Conservation (phyloP, 2,329 filamentous ascomycete species). For the Davidsoniella eucalypti region DNA sequence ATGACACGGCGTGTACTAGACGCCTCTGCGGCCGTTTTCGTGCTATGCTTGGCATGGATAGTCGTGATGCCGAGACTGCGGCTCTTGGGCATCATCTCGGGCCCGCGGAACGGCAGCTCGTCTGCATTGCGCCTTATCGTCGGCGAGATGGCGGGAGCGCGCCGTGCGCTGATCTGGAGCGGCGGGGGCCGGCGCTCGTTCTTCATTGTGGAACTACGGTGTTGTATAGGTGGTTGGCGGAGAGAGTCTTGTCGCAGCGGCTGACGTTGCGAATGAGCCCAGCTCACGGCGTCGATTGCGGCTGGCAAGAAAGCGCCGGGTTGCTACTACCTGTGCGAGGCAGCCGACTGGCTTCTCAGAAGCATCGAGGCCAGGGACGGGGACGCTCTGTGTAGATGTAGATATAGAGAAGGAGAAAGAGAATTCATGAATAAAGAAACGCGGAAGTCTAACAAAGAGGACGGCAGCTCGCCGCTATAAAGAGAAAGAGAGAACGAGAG, state of each 20-base stretch:
- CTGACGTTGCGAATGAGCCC: background rate
- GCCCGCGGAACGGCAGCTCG: background rate
- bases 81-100: background rate
- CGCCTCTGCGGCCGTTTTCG: background rate
- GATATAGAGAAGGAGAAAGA: background rate
- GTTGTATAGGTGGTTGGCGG: background rate
- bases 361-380: conserved; percentile 1
- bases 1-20: conserved; percentile 13
- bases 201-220: background rate
- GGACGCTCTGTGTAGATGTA: background rate
- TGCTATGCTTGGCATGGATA: background rate
- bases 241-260: background rate
- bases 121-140: background rate
- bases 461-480: no score
- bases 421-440: background rate
- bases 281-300: conserved; percentile 5
- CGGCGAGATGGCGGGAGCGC: background rate
- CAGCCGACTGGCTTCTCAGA: background rate
- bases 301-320: background rate
- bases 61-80: background rate
- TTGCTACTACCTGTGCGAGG: no score
- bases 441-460: background rate
- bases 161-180: background rate
- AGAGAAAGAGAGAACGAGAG: background rate
- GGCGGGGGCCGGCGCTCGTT: conserved; percentile 4